Evolutionary conservation across 306 rosid species (phyloP).

Genomic region (Neltuma alba): DNA sequence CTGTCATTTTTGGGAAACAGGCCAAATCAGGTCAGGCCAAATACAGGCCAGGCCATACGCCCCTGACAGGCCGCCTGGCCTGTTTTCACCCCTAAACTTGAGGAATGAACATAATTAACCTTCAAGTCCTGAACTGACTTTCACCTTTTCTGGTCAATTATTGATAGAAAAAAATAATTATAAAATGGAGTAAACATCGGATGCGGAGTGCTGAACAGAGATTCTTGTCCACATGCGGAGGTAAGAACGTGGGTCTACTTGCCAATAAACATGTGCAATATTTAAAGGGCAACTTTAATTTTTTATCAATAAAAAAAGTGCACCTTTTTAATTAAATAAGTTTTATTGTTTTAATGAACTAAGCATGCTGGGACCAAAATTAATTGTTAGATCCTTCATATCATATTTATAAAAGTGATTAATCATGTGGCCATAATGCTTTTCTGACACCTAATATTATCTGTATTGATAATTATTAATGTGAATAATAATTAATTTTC

Average conservation of each 20-base stretch:
- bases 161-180: neutral
- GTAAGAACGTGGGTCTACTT: neutral
- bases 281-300: neutral
- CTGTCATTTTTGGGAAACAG: too few relatives aligned
- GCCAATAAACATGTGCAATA: slow-evolving; percentile 23
- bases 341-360: neutral
- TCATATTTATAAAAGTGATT: neutral
- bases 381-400: neutral
- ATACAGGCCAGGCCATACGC: too few relatives aligned
- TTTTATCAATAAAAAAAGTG: too few relatives aligned
- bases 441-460: slow-evolving; percentile 38
- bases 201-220: slow-evolving; percentile 25
- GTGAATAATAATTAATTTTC: too few relatives aligned
- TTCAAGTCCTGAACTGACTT: neutral
- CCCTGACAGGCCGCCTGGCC: too few relatives aligned
- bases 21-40: too few relatives aligned
- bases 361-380: neutral
- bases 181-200: too few relatives aligned
- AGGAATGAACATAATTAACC: neutral
- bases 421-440: slow-evolving; percentile 27
- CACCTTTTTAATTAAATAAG: slow-evolving; percentile 8
- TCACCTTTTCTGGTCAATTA: neutral
- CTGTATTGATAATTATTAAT: slow-evolving; percentile 24
- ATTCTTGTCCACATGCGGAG: slow-evolving; percentile 30
- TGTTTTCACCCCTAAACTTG: neutral